These are phyloP conservation scores for Penicillium frequentans DNA, from an alignment of 2,329 filamentous ascomycete genomes.

Conservation along the genomic window DNA sequence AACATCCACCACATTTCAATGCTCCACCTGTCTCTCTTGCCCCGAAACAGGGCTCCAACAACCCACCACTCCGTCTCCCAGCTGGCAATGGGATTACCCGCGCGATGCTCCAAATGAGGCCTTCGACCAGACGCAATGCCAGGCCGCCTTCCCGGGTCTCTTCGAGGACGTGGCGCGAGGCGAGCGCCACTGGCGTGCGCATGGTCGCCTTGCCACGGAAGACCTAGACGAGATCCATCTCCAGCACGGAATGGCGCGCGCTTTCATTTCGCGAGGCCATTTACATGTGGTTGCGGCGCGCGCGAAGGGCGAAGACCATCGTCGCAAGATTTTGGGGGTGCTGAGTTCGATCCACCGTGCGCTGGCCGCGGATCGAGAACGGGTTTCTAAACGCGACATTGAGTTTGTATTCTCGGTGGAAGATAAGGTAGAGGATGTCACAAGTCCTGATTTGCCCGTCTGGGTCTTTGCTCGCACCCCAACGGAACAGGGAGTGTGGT, in stretches of 20 bases:
- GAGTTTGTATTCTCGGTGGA: conserved; percentile 50
- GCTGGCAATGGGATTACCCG: conserved; percentile 33
- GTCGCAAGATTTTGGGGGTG: conserved; percentile 41
- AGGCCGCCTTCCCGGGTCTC: conserved; percentile 35
- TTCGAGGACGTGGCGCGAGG: conserved; percentile 38
- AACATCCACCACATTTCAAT: conserved; percentile 40
- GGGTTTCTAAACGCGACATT: conserved; percentile 40
- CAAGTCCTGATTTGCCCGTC: conserved; percentile 34
- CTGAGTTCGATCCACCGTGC: conserved; percentile 52
- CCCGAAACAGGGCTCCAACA: conserved; percentile 16
- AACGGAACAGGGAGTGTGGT: conserved; percentile 46
- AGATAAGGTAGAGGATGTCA: conserved; percentile 46
- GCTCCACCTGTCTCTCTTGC: conserved; percentile 35
- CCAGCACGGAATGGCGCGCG: conserved; percentile 35
- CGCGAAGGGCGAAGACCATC: conserved; percentile 37
- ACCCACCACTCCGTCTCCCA: conserved; percentile 6
- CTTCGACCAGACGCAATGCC: conserved; percentile 30
- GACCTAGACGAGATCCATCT: conserved; percentile 32
- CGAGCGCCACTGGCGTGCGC: conserved; percentile 27
- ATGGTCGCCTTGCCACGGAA: conserved; percentile 24
- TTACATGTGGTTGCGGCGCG: conserved; percentile 32
- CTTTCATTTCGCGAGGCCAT: conserved; percentile 33
- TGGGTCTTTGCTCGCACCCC: conserved; percentile 46
- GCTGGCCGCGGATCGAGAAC: conserved; percentile 40
- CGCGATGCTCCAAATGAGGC: conserved; percentile 35